Evolutionary conservation across 1,284 basidiomycete species (phyloP), one percentile per base, ranked within the genome.

Genomic region (Leccinum angustisporum): DNA sequence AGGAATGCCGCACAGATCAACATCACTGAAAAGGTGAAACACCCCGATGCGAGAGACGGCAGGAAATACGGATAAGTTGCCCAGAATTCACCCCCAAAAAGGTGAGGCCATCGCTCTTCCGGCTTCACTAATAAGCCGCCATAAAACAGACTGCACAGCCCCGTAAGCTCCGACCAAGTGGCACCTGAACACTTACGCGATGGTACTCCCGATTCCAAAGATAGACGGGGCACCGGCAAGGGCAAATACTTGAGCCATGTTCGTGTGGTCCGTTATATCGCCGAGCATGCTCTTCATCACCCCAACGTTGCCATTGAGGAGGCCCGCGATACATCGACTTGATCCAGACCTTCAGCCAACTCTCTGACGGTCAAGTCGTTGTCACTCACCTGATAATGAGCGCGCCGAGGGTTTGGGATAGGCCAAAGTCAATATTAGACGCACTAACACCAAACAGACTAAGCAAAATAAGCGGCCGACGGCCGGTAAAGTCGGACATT

Each of bases 401-500:
- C 18, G 81, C 83, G 77, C 79, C 80, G 64, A 90, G 86, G 0
- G 87, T 86, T 54, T 75, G 83, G 2, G 90, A 90, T 31, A 92
- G 72, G 10, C 91, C 91, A 70, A 92, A 91, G 66, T 81, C 83
- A 65, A 85, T 83, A 81, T 89, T 90, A 16, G 87, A 90, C 6
- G 86, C 53, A 8, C 86, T 84, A 11, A 90, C 71, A 10, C 91
- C 91, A 25, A 82, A 75, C 3, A 91, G 72, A 3, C 91, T 91
- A 3, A 76, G 76, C 59, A 92, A 77, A 63, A 92, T 81, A 46
- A 92, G 83, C 4, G 90, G 90, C 63, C 86, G 87, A 33, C 91
- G 84, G 30, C 91, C 90, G 40, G 90, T 75, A 48, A 81, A 78
- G 69, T 92, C 90, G 6, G 90, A 91, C 11, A 86, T 66, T 18